Base-by-base conservation (phyloP, 2,329 filamentous ascomycete genomes). In the Epichloe glyceriae region DNA sequence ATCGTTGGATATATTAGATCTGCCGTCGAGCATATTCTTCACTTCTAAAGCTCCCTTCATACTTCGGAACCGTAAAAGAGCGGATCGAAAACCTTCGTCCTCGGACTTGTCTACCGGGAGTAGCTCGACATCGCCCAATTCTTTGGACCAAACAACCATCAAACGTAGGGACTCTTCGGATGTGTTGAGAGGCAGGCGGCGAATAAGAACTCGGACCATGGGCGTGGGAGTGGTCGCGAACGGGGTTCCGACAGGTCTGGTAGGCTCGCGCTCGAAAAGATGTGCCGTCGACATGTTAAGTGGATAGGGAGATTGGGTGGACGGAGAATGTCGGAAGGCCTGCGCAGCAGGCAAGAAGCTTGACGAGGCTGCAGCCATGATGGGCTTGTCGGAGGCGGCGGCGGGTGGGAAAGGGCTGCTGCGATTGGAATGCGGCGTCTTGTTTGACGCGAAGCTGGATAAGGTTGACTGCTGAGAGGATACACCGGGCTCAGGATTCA, bases 71-170 rank as follows among this genome's bases (percentile, higher is more conserved):
- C 64, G 70, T 50, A 81, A 60, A 34, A 80, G 58, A 22, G 78
- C 79, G 1, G 75, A 73, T 47, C 70, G 69, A 55, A 73, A 76
- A 20, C 71, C 71, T 3, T 66, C 58, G 54, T 81, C 76, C 37
- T 73, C 68, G 5, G 74, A 73, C 51, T 70, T 65, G 22, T 79
- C 72, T 22, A 66, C 55, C 1, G 74, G 66, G 4, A 81, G 63
- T 26, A 82, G 64, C 56, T 80, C 71, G 17, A 76, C 68, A 43
- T 71, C 68, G 38, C 71, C 61, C 12, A 80, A 65, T 38, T 81
- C 77, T 56, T 80, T 71, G 48, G 75, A 78, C 65, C 77, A 81
- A 41, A 79, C 68, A 35, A 79, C 68, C 77, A 82, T 81, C 33
- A 78, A 63, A 45, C 73, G 69, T 48, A 83, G 58, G 22, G 71